phyloP scores from a whole-genome alignment of 2,329 filamentous ascomycete species.

The Colletotrichum sp. region DNA sequence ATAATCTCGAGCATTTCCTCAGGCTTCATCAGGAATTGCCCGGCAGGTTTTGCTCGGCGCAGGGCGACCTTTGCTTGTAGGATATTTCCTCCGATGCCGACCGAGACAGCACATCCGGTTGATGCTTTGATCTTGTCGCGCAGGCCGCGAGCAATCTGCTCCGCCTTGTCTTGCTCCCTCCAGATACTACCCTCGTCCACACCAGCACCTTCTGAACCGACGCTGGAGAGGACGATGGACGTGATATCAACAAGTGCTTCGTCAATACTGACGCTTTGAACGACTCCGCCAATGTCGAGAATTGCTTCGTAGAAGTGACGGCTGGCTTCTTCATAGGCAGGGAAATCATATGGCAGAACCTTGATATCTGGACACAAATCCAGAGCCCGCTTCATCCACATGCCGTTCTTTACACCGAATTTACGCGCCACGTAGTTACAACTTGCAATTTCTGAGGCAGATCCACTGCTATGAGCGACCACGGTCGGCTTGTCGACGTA shows the following conservation, averaged over 20 bases:
- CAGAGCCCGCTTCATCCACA: constrained; percentile 97
- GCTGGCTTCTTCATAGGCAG: constrained; percentile 92
- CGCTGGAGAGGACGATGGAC: constrained; percentile 66
- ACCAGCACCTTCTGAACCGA: constrained; percentile 69
- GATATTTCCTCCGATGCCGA: constrained; percentile 92
- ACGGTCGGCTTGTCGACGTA: constrained; percentile 80
- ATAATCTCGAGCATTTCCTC: constrained; percentile 81
- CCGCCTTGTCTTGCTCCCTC: constrained; percentile 79
- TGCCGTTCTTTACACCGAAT: constrained; percentile 93
- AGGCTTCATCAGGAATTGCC: constrained; percentile 86
- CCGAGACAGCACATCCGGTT: constrained; percentile 87
- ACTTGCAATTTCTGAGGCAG: constrained; percentile 92
- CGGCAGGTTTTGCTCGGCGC: constrained; percentile 91
- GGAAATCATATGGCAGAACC: constrained; percentile 94
- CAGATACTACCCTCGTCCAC: constrained; percentile 72
- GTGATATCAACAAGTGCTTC: constrained; percentile 91
- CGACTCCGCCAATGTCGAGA: constrained; percentile 76
- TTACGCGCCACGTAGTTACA: constrained; percentile 93
- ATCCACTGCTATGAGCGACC: constrained; percentile 85
- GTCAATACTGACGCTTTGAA: constrained; percentile 97
- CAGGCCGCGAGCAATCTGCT: constrained; percentile 71
- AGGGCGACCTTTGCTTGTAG: constrained; percentile 90
- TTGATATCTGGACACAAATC: constrained; percentile 86
- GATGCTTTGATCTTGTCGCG: constrained; percentile 73
- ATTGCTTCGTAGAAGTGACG: constrained; percentile 86